Evolutionary conservation across 108 stramenopile species (phyloP), one percentile per base, ranked within the genome.

Genomic region (Schizochytrium sp.): DNA sequence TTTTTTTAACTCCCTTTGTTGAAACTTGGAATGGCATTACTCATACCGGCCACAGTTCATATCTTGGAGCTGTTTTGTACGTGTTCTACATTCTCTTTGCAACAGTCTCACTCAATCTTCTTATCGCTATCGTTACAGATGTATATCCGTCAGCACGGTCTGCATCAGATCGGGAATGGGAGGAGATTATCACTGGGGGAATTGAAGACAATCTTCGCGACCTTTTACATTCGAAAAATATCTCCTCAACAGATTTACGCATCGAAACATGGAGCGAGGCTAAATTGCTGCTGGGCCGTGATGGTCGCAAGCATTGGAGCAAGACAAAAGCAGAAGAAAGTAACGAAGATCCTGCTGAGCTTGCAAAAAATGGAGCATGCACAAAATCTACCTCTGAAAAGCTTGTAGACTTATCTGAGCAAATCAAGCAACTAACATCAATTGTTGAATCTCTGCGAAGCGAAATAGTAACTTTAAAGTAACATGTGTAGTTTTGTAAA

Each of bases 71-170:
- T n/a, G 38, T 89, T 15, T 41, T 89, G 46, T 38, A 28, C 38
- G 55, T 72, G 42, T 72, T 89, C 38, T 89, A 89, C 72, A 76
- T 89, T 64, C 88, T 89, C 72, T 72, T 89, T 53, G 88, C 72
- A 17, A 76, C 64, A 38, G 59, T 89, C 2, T 40, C 64, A 3
- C 88, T 89, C 15, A 89, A 89, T 45, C 3, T 89, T 50, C 64
- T 89, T 72, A 76, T 89, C 46, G 88, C 72, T 2, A 89, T 89
- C 38, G 88, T 89, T 38, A 72, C 88, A 10, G 88, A 89, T 53
- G 47, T 72, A 7, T 89, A 89, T n/a, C 88, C 88, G 4, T 55
- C 10, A 15, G 47, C 50, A 5, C 76, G 76, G 17, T 17, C 76
- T 55, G 76, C 76, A 38, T 55, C 50, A 38, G 76, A 83, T 28